Percentiles rank a stretch among this genome's conserved stretches.
Evolutionary conservation across 2,329 filamentous ascomycete genomes (phyloP).

Genomic region (Cladophialophora bantiana): DNA sequence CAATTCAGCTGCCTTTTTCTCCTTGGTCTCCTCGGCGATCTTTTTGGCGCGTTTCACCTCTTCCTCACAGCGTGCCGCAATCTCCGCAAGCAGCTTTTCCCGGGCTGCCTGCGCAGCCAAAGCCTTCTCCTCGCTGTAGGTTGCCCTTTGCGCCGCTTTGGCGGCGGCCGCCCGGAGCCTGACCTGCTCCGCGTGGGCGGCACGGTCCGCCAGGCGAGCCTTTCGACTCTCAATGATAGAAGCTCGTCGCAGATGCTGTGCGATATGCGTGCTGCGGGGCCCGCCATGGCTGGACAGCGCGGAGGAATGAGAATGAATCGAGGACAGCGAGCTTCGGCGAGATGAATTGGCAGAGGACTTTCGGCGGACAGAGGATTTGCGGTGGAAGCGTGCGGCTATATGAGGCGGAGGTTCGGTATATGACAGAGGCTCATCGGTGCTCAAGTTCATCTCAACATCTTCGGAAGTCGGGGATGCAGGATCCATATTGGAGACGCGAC

Average conservation of each 20-base stretch:
- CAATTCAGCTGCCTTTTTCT: conserved; percentile 68
- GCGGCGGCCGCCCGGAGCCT: conserved; percentile 67
- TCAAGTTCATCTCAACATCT: conserved; percentile 53
- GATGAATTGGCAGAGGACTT: conserved; percentile 69
- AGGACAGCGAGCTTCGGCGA: conserved; percentile 70
- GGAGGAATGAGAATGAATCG: conserved; percentile 66
- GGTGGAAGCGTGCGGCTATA: conserved; percentile 69
- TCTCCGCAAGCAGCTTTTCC: conserved; percentile 69
- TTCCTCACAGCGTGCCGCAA: conserved; percentile 70
- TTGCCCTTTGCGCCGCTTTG: conserved; percentile 64
- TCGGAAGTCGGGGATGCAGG: conserved; percentile 29
- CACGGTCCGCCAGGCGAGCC: conserved; percentile 68
- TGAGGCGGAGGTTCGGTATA: conserved; percentile 63
- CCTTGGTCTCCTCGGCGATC: conserved; percentile 70
- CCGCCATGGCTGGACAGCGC: conserved; percentile 56
- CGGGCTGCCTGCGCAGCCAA: conserved; percentile 68
- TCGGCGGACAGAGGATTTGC: conserved; percentile 58
- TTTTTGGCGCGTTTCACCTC: conserved; percentile 71
- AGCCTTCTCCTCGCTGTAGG: conserved; percentile 67
- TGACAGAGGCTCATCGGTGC: conserved; percentile 45
- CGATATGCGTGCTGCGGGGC: conserved; percentile 65
- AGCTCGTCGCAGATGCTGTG: conserved; percentile 69
- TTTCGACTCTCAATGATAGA: conserved; percentile 71
- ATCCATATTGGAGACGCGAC: conserved; percentile 22
- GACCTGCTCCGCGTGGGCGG: conserved; percentile 71